Evolutionary conservation across 2,329 filamentous ascomycete species (phyloP).

Genomic region (Curvularia eragrostidis): DNA sequence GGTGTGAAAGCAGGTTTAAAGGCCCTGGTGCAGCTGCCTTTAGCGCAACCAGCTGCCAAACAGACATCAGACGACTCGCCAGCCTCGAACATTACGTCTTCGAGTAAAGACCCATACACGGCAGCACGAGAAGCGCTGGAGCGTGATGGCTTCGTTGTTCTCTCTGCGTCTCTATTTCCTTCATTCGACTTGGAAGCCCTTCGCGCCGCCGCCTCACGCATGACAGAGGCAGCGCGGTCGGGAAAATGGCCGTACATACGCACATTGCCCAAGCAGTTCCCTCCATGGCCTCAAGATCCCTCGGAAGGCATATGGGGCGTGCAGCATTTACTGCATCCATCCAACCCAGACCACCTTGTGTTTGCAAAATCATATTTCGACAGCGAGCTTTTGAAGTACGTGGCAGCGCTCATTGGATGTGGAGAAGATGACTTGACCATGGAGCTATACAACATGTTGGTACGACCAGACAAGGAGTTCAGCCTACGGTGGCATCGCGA

Average conservation of each 20-base stretch:
- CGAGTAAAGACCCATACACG: constrained; percentile 32
- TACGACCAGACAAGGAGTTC: constrained; percentile 74
- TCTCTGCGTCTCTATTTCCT: constrained; percentile 68
- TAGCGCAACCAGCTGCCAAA: constrained; percentile 19
- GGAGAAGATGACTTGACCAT: constrained; percentile 70
- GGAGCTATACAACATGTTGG: constrained; percentile 87
- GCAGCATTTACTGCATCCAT: constrained; percentile 81
- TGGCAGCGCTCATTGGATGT: constrained; percentile 67
- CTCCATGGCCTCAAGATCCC: constrained; percentile 74
- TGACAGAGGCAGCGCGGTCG: constrained; percentile 67
- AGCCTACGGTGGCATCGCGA: constrained; percentile 85
- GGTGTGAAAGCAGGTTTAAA: constrained; percentile 19
- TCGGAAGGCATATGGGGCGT: constrained; percentile 83
- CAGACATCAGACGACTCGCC: constrained; percentile 1
- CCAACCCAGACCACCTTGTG: constrained; percentile 64
- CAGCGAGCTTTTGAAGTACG: constrained; percentile 66
- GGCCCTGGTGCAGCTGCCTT: constrained; percentile 14
- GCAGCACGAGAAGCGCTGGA: constrained; percentile 63
- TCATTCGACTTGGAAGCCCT: constrained; percentile 61
- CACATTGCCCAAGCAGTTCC: constrained; percentile 88
- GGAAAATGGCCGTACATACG: constrained; percentile 83
- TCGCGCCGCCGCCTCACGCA: constrained; percentile 64
- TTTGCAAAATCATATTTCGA: constrained; percentile 79
- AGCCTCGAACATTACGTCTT: constrained; percentile 17
- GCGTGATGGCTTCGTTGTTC: constrained; percentile 76